Conservation (phyloP, 1,284 basidiomycete genomes). For the Sporisorium iseilematis-ciliati region DNA sequence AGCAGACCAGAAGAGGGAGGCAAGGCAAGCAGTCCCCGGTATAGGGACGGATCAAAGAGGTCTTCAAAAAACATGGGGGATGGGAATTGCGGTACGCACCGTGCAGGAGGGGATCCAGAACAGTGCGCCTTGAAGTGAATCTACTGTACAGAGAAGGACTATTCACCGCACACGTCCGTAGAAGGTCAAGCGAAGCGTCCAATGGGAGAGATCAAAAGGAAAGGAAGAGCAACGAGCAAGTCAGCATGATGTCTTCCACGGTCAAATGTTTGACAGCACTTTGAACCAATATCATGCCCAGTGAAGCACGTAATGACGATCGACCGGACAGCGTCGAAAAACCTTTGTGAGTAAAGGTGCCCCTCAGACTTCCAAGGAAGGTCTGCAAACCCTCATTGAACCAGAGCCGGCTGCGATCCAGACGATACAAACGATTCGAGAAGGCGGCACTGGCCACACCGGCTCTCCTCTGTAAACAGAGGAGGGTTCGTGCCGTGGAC, state of each 20-base stretch:
- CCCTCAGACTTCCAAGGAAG: constrained; percentile 71
- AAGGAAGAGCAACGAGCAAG: constrained; percentile 2
- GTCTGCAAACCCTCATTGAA: constrained; percentile 69
- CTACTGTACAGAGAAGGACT: constrained; percentile 47
- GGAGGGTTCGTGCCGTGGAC: constrained; percentile 68
- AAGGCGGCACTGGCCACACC: constrained; percentile 63
- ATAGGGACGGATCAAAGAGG: constrained; percentile 26
- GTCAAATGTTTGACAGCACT: background rate
- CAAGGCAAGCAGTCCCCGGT: constrained; percentile 14
- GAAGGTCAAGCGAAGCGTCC: constrained; percentile 11
- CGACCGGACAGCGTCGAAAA: constrained; percentile 8
- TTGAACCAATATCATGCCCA: background rate
- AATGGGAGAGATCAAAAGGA: background rate
- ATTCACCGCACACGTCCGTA: constrained; percentile 32
- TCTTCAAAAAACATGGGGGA: constrained; percentile 26
- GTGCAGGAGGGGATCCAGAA: constrained; percentile 52
- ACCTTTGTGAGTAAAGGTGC: constrained; percentile 6
- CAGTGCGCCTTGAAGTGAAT: constrained; percentile 53
- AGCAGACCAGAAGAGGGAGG: constrained; percentile 13
- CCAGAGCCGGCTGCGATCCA: constrained; percentile 69
- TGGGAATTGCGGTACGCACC: constrained; percentile 53
- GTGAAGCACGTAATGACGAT: constrained; percentile 14
- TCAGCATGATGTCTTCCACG: constrained; percentile 20
- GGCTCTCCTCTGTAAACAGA: constrained; percentile 58
- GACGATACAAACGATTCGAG: constrained; percentile 66